Percentiles rank a stretch among this genome's conserved stretches.
Conservation (phyloP, 352 stramenopile genomes). For the Globisporangium alternatum region DNA sequence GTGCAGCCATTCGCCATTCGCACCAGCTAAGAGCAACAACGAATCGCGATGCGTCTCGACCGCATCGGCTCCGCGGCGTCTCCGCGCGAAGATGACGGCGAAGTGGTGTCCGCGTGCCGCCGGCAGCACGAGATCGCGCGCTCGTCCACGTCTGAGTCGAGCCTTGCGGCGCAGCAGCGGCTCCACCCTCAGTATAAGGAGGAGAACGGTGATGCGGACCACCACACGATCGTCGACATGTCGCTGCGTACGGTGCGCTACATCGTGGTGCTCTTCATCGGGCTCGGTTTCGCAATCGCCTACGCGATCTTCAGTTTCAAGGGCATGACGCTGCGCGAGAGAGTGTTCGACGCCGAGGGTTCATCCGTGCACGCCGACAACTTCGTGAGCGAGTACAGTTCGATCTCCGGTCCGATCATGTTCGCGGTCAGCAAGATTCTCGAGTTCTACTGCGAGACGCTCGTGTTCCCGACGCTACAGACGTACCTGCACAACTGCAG, state of each 20-base stretch:
- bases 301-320: constrained; percentile 21
- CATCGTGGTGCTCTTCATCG: constrained; percentile 18
- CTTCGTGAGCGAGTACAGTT: constrained; percentile 16
- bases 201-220: constrained; percentile 16
- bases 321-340: constrained; percentile 8
- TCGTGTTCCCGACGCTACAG: constrained; percentile 22
- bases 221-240: constrained; percentile 25
- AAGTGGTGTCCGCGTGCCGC: background rate
- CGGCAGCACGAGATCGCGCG: background rate
- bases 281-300: constrained; percentile 16
- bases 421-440: constrained; percentile 16
- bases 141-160: constrained; percentile 15
- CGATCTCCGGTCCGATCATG: constrained; percentile 22
- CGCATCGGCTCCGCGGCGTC: constrained; percentile 3
- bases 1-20: constrained; percentile 8
- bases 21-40: background rate
- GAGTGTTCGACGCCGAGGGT: constrained; percentile 15
- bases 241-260: constrained; percentile 22
- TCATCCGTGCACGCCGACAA: constrained; percentile 13
- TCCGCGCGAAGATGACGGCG: background rate
- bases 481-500: constrained; percentile 25
- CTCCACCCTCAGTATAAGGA: background rate
- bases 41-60: constrained; percentile 8
- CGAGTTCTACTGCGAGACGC: constrained; percentile 24
- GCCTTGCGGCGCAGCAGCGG: background rate